Percentiles rank a stretch among this genome's conserved stretches.
These are phyloP conservation scores for Aphanomyces stellatus DNA, from an alignment of 352 stramenopile genomes.

Conservation along the genomic window DNA sequence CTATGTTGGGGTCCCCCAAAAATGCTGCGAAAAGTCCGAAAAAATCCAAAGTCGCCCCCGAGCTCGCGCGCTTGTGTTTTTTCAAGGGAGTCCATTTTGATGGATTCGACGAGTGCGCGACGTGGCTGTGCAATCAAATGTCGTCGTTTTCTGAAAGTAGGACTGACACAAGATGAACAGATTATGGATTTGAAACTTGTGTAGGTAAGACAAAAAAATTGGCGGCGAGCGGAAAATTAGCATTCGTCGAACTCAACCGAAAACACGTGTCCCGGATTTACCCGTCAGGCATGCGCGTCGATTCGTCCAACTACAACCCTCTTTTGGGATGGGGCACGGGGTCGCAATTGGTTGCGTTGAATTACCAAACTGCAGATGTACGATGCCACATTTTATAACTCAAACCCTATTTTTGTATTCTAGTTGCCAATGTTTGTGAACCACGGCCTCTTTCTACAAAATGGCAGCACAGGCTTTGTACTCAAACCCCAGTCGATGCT, in stretches of 20 bases:
- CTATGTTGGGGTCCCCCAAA: no score
- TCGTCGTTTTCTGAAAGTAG: conserved; percentile 23
- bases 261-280: conserved; percentile 75
- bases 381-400: not conserved
- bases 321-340: conserved; percentile 68
- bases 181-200: not conserved
- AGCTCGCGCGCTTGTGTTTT: conserved; percentile 22
- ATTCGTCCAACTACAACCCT: conserved; percentile 86
- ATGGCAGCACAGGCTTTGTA: conserved; percentile 80
- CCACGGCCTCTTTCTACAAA: conserved; percentile 80
- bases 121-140: conserved; percentile 22
- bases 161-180: not conserved
- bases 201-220: conserved; percentile 26
- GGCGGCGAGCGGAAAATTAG: not conserved
- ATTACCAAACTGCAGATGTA: conserved; percentile 79
- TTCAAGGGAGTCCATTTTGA: conserved; percentile 29
- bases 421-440: conserved; percentile 53
- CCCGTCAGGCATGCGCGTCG: conserved; percentile 61
- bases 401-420: not conserved
- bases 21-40: no score
- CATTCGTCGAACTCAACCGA: conserved; percentile 26
- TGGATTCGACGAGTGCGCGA: conserved; percentile 17
- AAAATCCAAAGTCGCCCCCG: conserved; percentile 24
- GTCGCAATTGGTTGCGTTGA: conserved; percentile 85
- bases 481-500: conserved; percentile 60